phyloP scores from a whole-genome alignment of 805 yeast genomes.

The Wickerhamomyces ciferrii region DNA sequence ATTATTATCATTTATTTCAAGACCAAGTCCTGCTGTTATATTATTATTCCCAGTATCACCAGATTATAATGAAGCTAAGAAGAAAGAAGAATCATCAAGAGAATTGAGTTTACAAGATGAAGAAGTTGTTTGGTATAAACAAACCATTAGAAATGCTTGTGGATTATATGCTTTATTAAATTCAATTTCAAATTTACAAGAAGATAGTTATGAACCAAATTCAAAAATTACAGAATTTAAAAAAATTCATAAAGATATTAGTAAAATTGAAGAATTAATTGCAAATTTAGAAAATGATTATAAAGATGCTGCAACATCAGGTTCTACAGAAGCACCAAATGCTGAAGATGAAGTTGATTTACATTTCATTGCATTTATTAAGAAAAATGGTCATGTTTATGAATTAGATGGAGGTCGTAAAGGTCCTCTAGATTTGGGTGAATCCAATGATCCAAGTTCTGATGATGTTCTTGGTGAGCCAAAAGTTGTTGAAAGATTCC shows the following conservation, averaged over 20 bases:
- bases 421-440: conserved; percentile 67
- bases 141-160: conserved; percentile 83
- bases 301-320: conserved; percentile 32
- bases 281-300: conserved; percentile 41
- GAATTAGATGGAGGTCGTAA: conserved; percentile 87
- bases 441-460: conserved; percentile 21
- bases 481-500: conserved; percentile 47
- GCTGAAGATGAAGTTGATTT: conserved; percentile 49
- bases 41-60: conserved; percentile 76
- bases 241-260: conserved; percentile 9
- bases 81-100: conserved; percentile 29
- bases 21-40: conserved; percentile 74
- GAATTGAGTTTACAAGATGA: conserved; percentile 10
- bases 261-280: conserved; percentile 31
- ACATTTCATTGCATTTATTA: conserved; percentile 76
- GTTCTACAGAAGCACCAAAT: conserved; percentile 55
- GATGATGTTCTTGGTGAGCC: conserved; percentile 50
- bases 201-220: conserved; percentile 15
- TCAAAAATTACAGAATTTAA: conserved; percentile 14
- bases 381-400: conserved; percentile 52
- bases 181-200: conserved; percentile 36
- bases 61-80: conserved; percentile 48
- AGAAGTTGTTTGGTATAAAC: conserved; percentile 71
- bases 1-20: conserved; percentile 72
- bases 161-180: conserved; percentile 89